Base-by-base conservation (phyloP, 1,139 yeast species). In the Pichia sp. region DNA sequence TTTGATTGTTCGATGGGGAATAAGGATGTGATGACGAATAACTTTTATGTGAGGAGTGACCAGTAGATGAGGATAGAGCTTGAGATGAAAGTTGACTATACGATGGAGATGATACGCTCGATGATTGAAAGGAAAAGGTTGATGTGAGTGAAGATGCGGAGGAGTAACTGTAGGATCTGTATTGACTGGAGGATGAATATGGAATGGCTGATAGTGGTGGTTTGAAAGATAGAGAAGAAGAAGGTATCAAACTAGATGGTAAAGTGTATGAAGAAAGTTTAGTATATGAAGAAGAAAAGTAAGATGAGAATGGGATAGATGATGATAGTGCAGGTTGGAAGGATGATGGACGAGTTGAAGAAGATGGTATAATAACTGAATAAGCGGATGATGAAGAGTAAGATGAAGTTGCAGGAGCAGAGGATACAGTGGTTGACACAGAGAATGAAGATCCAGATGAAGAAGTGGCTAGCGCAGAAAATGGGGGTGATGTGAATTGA, bases 401-500 rank as follows among this genome's bases (percentile, higher is more conserved):
- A n/a, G 44, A 40, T 40, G 44, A 10, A 5, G n/a, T 43, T 15
- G n/a, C 46, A 31, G 46, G 32, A 5, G 54, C n/a, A 13, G 32
- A 50, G 30, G 53, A 16, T n/a, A 45, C 4, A 34, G 36, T 19
- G 11, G 8, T 31, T 31, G 53, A 11, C 19, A 52, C 7, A 8
- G 43, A 15, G 43, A 13, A 40, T 40, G 43, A 7, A 8, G 19
- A 47, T 15, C 7, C 45, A 30, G 46, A 36, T 10, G 54, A 23
- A 13, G 32, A 50, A 38, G 34, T 10, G 10, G 44, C 7, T 26
- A 51, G 15, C 8, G 45, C 5, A 36, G 36, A 53, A 13, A 54
- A 43, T 13, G 55, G 8, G 3, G 56, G n/a, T 7, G 52, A 38
- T 5, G 13, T 44, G n/a, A 32, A 29, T n/a, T 11, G n/a, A 34